Percentiles rank a stretch among this genome's conserved stretches.
Evolutionary conservation across 495 filamentous ascomycete genomes (phyloP).

Genomic region (Lophium mytilinum): DNA sequence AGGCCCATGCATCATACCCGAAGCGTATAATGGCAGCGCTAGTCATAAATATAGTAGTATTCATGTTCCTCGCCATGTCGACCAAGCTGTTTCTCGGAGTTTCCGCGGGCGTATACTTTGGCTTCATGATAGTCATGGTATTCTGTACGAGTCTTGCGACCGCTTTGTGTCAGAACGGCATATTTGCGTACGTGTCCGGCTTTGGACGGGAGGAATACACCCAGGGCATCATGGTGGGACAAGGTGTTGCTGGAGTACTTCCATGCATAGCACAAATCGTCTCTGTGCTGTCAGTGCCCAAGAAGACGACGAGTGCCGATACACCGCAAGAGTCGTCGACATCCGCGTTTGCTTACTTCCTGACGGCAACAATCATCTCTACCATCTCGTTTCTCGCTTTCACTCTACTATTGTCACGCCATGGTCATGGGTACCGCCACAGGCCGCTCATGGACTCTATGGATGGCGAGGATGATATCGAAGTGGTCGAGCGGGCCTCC

Average conservation of each 20-base stretch:
- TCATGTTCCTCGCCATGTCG: constrained; percentile 70
- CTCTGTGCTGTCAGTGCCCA: constrained; percentile 63
- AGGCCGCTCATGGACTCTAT: constrained; percentile 6
- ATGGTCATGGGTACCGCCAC: constrained; percentile 32
- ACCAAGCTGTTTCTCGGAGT: constrained; percentile 56
- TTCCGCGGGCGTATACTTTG: constrained; percentile 60
- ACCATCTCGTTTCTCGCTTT: constrained; percentile 51
- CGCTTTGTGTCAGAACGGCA: constrained; percentile 85
- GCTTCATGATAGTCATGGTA: constrained; percentile 78
- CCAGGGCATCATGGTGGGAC: constrained; percentile 92
- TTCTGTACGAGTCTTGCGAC: constrained; percentile 65
- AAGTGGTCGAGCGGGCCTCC: constrained; percentile 31
- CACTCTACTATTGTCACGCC: constrained; percentile 46
- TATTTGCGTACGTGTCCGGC: constrained; percentile 82
- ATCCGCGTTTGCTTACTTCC: constrained; percentile 83
- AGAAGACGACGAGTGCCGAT: constrained; percentile 14
- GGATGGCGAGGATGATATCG: constrained; percentile 26
- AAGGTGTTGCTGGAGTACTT: constrained; percentile 85
- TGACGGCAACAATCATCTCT: constrained; percentile 69
- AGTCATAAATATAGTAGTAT: constrained; percentile 60
- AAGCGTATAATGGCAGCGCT: constrained; percentile 69
- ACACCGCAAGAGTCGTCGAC: constrained; percentile 41
- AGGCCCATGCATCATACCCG: constrained; percentile 74
- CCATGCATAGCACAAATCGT: constrained; percentile 81
- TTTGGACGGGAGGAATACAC: constrained; percentile 82